Conservation (phyloP, 1,284 basidiomycete genomes). For the Fomitopsis palustris region DNA sequence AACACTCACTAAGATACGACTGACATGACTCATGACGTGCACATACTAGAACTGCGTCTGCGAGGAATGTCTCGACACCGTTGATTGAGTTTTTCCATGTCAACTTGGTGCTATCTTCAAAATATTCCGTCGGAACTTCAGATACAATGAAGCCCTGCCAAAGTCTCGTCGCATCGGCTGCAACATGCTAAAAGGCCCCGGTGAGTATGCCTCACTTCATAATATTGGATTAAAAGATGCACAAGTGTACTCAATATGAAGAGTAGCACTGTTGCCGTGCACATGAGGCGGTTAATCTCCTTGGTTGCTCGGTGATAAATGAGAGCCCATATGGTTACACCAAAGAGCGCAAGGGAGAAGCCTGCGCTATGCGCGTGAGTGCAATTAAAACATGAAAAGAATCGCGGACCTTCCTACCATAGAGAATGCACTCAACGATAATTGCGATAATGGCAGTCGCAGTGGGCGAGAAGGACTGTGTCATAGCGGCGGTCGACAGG, state of each 20-base stretch:
- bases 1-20: neutral
- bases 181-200: constrained; percentile 22
- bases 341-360: constrained; percentile 20
- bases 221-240: neutral
- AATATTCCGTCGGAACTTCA: constrained; percentile 18
- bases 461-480: constrained; percentile 11
- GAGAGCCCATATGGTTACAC: constrained; percentile 11
- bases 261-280: neutral
- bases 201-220: neutral
- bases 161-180: constrained; percentile 17
- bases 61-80: constrained; percentile 30
- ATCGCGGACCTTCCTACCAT: constrained; percentile 13
- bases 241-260: constrained; percentile 17
- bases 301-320: neutral
- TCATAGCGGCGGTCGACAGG: neutral
- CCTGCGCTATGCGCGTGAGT: constrained; percentile 11
- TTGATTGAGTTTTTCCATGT: constrained; percentile 30
- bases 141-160: constrained; percentile 17
- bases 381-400: neutral
- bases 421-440: constrained; percentile 24
- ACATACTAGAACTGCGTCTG: constrained; percentile 31
- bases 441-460: constrained; percentile 24
- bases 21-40: neutral
- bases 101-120: constrained; percentile 22
- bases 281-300: neutral